A percentile compares a stretch with the other conserved stretches of the same genome.
Conservation (phyloP, 331 rosid genomes). For the Quercus lobata region DNA sequence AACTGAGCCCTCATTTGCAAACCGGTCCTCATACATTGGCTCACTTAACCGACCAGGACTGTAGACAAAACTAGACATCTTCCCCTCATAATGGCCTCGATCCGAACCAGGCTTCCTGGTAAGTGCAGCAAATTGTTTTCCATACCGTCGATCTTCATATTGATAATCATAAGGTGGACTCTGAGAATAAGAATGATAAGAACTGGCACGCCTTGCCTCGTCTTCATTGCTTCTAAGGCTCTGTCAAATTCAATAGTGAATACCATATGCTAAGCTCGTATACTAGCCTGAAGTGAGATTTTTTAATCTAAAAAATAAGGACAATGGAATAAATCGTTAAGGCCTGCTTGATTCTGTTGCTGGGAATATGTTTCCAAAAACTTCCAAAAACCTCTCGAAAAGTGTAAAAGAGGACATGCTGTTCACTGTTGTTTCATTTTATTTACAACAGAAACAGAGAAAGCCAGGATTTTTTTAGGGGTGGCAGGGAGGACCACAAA, state of each 20-base stretch:
- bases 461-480: background rate
- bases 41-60: slow-evolving; percentile 79
- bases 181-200: slow-evolving; percentile 94
- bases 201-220: slow-evolving; percentile 86
- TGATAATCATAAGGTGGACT: slow-evolving; percentile 97
- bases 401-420: background rate
- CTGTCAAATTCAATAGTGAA: slow-evolving; percentile 37
- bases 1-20: slow-evolving; percentile 71
- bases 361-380: background rate
- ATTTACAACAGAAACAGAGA: background rate
- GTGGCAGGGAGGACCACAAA: background rate
- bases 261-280: slow-evolving; percentile 22
- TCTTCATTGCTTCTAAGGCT: slow-evolving; percentile 52
- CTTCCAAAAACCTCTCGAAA: background rate
- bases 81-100: slow-evolving; percentile 71
- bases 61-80: slow-evolving; percentile 54
- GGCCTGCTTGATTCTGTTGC: background rate
- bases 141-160: slow-evolving; percentile 87
- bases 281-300: slow-evolving; percentile 5
- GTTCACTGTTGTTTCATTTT: background rate
- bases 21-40: slow-evolving; percentile 58
- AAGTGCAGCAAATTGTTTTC: slow-evolving; percentile 61
- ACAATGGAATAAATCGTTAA: background rate
- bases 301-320: slow-evolving; percentile 5
- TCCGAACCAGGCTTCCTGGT: slow-evolving; percentile 93